Evolutionary conservation across 2,329 filamentous ascomycete species (phyloP), one percentile per base, ranked within the genome.

Genomic region (Akanthomyces lecanii): DNA sequence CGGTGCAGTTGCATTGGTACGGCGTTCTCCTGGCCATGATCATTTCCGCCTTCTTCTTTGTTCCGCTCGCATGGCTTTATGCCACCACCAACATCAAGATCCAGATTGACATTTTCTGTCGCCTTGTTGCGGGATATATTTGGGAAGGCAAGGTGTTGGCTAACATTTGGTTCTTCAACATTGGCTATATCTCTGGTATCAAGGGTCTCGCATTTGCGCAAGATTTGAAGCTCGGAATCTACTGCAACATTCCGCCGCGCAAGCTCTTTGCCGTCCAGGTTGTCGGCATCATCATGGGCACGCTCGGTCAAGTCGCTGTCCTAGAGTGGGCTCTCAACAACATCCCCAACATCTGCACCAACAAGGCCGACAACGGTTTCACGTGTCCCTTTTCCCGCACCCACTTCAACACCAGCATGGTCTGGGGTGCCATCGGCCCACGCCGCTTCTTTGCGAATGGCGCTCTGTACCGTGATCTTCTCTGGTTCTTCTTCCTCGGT

Each of bases 401-500:
- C 7, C 71, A 77, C 70, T 86, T 85, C 72, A 84, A 80, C 30
- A 80, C 78, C 5, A 84, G 81, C 7, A 75, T 84, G 51, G 79
- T 84, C 60, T 84, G 82, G 82, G 84, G 84, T 38, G 74, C 82
- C 18, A 82, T 86, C 28, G 84, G 84, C 0, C 84, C 84, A 0
- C 70, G 75, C 1, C 77, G 83, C 1, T 82, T 86, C 68, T 86
- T 85, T 69, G 79, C 79, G 0, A 69, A 76, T 0, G 81, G 80
- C 2, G 75, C 79, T 2, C 73, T 84, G 5, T 86, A 86, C 68
- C 73, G 76, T 0, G 68, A 73, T 0, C 71, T 86, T 21, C 75
- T 81, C 56, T 85, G 75, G 72, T 85, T 84, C 74, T 86, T 81
- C 73, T 72, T 85, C 23, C 73, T 82, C 1, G 83, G 84, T 0